phyloP scores from a whole-genome alignment of 2,329 filamentous ascomycete genomes.

The Diplodia seriata region DNA sequence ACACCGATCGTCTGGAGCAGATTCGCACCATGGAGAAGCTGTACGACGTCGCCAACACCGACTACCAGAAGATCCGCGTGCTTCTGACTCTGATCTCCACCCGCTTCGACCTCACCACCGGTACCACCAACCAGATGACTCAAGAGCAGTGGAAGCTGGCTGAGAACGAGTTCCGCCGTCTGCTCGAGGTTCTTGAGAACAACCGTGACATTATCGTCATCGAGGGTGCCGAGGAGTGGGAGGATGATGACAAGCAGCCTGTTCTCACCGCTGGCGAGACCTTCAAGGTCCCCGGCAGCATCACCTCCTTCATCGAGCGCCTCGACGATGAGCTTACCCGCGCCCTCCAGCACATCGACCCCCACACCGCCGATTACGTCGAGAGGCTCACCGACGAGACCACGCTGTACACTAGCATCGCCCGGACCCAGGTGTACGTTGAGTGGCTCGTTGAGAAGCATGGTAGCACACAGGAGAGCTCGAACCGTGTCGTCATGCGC shows the following conservation, averaged over 20 bases:
- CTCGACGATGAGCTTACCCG: slow-evolving; percentile 96
- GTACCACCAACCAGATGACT: slow-evolving; percentile 82
- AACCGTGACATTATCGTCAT: slow-evolving; percentile 84
- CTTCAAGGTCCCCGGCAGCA: slow-evolving; percentile 90
- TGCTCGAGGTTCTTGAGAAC: slow-evolving; percentile 79
- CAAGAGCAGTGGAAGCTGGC: slow-evolving; percentile 97
- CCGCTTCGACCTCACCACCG: slow-evolving; percentile 88
- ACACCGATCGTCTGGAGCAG: slow-evolving; percentile 93
- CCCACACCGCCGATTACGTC: slow-evolving; percentile 98
- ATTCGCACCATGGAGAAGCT: slow-evolving; percentile 98
- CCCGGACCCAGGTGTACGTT: slow-evolving; percentile 86
- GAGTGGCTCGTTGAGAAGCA: slow-evolving; percentile 79
- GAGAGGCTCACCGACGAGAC: slow-evolving; percentile 92
- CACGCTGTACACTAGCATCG: slow-evolving; percentile 87
- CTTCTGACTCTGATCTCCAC: slow-evolving; percentile 91
- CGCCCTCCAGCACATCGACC: slow-evolving; percentile 96
- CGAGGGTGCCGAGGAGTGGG: slow-evolving; percentile 96
- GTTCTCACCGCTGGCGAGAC: slow-evolving; percentile 74
- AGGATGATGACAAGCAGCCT: slow-evolving; percentile 95
- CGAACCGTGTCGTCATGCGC: slow-evolving; percentile 93
- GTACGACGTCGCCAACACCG: slow-evolving; percentile 82
- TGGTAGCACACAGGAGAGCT: slow-evolving; percentile 79
- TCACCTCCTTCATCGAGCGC: slow-evolving; percentile 93
- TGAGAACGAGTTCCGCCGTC: slow-evolving; percentile 79
- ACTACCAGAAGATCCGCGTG: slow-evolving; percentile 93